phyloP scores from a whole-genome alignment of 108 stramenopile genomes.

The Skeletonema grethae region DNA sequence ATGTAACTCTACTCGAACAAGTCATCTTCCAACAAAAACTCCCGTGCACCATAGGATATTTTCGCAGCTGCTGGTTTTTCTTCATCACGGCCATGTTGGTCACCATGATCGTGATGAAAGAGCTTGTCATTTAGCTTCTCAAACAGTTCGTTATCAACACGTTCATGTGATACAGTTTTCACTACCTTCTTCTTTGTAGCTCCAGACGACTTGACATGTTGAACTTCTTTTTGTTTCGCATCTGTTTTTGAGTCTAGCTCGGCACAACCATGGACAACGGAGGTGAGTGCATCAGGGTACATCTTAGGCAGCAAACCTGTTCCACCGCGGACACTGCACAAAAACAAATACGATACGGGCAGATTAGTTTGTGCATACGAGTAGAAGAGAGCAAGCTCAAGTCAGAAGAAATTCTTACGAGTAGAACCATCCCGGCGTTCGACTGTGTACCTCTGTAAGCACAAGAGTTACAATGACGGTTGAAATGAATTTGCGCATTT shows the following conservation, averaged over 20 bases:
- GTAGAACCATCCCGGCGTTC: conserved; percentile 1
- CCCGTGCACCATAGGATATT: conserved; percentile 20
- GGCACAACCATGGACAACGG: conserved; percentile 30
- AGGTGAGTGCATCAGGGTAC: conserved; percentile 30
- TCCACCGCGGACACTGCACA: conserved; percentile 1
- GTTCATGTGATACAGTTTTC: conserved; percentile 16
- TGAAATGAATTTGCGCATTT: background rate
- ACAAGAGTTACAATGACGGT: background rate
- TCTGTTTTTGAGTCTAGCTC: conserved; percentile 3
- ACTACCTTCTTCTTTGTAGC: conserved; percentile 18
- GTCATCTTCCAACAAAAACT: conserved; percentile 11
- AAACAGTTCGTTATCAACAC: conserved; percentile 26
- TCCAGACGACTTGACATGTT: conserved; percentile 10
- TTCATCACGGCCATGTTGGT: background rate
- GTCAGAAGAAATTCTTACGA: background rate
- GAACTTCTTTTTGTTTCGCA: conserved; percentile 6
- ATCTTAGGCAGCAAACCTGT: background rate
- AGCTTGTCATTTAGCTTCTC: conserved; percentile 19
- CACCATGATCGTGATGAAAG: conserved; percentile 12
- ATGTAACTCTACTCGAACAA: conserved; percentile 22
- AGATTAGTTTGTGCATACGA: background rate
- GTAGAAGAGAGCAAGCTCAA: background rate
- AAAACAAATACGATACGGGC: background rate
- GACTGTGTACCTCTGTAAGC: background rate
- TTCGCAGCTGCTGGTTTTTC: background rate